Percentiles rank a stretch among this genome's conserved stretches.
phyloP scores from a whole-genome alignment of 148 eudicot genomes.

The Fagopyrum esculentum region DNA sequence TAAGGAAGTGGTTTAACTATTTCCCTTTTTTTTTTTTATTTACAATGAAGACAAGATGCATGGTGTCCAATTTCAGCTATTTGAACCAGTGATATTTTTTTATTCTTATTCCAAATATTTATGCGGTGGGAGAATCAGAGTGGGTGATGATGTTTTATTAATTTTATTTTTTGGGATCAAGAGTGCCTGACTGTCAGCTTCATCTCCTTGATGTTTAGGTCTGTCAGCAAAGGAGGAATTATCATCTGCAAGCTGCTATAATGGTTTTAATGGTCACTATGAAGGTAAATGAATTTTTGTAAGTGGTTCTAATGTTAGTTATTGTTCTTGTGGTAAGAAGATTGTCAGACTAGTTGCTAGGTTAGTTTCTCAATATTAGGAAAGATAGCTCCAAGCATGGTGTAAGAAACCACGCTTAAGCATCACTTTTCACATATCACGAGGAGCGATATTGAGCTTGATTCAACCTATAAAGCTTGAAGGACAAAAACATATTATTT shows the following conservation, averaged over 20 bases:
- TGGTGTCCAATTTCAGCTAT: neutral
- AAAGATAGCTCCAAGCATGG: neutral
- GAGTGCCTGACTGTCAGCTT: neutral
- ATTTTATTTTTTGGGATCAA: neutral
- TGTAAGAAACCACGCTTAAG: no score
- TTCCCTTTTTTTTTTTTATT: neutral
- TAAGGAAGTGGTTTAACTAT: neutral
- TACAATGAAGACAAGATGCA: neutral
- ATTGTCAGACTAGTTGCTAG: neutral
- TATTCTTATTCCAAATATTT: neutral
- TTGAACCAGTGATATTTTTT: neutral
- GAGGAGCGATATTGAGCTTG: no score
- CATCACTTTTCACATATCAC: no score
- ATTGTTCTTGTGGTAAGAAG: neutral
- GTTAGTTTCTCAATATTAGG: neutral
- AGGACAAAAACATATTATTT: no score
- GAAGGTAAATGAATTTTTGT: conserved; percentile 3
- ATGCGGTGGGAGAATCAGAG: neutral
- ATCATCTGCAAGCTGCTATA: conserved; percentile 9
- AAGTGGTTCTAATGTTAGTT: neutral
- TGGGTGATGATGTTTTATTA: neutral
- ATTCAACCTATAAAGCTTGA: no score
- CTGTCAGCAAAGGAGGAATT: neutral
- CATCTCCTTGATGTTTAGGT: conserved; percentile 13
- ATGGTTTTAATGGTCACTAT: conserved; percentile 11